Conservation (phyloP, 2,329 filamentous ascomycete genomes). For the Aspergillaceae sp. region DNA sequence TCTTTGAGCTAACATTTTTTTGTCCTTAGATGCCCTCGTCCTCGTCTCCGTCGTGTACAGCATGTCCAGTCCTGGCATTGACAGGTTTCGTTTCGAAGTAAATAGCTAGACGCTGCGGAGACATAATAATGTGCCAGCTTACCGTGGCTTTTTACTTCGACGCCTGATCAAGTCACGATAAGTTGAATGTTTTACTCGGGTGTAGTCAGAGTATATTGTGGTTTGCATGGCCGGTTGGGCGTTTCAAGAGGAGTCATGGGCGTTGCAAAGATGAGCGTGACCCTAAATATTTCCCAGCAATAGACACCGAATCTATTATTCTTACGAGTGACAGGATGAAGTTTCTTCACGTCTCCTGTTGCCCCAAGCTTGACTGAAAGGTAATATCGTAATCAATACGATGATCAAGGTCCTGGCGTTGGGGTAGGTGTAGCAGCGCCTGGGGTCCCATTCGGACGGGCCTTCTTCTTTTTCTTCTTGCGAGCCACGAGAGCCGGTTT, state of each 20-base stretch:
- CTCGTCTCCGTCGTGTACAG: background rate
- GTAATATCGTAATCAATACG: too few relatives aligned
- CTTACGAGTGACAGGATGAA: background rate
- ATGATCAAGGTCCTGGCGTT: slow-evolving; percentile 24
- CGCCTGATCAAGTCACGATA: background rate
- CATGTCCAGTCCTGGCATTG: background rate
- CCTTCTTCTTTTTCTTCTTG: slow-evolving; percentile 70
- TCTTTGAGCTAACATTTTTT: background rate
- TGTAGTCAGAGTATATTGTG: background rate
- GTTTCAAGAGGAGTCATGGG: background rate
- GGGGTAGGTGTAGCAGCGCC: slow-evolving; percentile 51
- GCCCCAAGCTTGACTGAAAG: too few relatives aligned
- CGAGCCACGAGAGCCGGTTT: slow-evolving; percentile 67
- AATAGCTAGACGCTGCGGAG: background rate
- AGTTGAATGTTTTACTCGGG: background rate
- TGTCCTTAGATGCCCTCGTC: background rate
- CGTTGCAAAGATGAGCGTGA: background rate
- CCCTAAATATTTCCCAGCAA: background rate
- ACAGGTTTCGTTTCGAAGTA: background rate
- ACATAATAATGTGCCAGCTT: background rate
- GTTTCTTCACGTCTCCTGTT: too few relatives aligned
- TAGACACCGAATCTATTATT: background rate
- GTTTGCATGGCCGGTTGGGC: background rate
- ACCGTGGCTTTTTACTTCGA: background rate
- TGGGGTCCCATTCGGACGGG: slow-evolving; percentile 35